Conservation (phyloP, 345 rosid genomes). For the Brassica juncea region DNA sequence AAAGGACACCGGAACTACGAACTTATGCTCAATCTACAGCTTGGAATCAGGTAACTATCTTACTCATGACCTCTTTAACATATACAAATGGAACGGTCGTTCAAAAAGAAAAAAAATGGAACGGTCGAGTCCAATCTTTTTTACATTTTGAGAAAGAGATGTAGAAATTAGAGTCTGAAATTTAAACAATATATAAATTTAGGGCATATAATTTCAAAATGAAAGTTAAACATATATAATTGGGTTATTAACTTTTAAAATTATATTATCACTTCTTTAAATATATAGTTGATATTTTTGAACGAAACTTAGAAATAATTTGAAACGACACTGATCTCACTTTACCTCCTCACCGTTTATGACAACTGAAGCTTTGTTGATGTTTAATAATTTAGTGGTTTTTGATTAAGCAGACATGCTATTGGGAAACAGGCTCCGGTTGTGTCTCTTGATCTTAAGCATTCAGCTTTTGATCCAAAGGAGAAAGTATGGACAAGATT, state of each 20-base stretch:
- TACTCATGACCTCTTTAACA: too few species aligned
- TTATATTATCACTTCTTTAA: too few species aligned
- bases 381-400: not conserved
- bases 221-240: too few species aligned
- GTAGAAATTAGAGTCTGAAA: too few species aligned
- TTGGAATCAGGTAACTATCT: slow-evolving; percentile 57
- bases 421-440: slow-evolving; percentile 82
- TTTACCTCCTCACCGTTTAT: not conserved
- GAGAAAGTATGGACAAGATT: slow-evolving; percentile 93
- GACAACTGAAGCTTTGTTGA: not conserved
- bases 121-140: too few species aligned
- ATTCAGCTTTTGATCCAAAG: slow-evolving; percentile 90
- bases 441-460: slow-evolving; percentile 71
- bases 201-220: too few species aligned
- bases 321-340: not conserved
- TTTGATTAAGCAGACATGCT: slow-evolving; percentile 55
- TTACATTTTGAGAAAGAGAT: too few species aligned
- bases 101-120: too few species aligned
- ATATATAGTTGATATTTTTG: not conserved
- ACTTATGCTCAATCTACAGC: slow-evolving; percentile 89
- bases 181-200: too few species aligned
- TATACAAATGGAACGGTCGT: too few species aligned
- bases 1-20: slow-evolving; percentile 91
- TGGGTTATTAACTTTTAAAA: not conserved
- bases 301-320: not conserved